Evolutionary conservation across 768 basidiomycete species (phyloP).

Genomic region (Coprinellus aureogranulatus): DNA sequence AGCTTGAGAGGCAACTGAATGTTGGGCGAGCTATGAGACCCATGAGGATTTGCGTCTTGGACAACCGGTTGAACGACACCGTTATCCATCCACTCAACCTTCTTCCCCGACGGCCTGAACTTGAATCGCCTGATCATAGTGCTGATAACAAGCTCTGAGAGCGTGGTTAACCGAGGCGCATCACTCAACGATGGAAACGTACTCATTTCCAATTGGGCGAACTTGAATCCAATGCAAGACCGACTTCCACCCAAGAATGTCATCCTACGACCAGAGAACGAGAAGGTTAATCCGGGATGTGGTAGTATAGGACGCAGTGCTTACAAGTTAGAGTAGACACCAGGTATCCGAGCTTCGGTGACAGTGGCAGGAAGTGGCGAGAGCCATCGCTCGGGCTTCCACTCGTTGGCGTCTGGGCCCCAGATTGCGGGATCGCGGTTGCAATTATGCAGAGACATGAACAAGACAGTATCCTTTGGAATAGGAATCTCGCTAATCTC

Average conservation of each 20-base stretch:
- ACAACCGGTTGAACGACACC: slow-evolving; percentile 20
- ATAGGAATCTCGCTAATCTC: slow-evolving; percentile 35
- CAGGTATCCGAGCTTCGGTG: slow-evolving; percentile 8
- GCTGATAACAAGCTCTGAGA: too few species aligned
- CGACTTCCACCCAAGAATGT: slow-evolving; percentile 41
- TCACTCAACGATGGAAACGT: too few species aligned
- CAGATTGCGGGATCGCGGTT: slow-evolving; percentile 34
- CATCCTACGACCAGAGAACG: slow-evolving; percentile 32
- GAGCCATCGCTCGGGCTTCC: slow-evolving; percentile 16
- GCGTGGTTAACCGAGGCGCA: too few species aligned
- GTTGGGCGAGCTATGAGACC: too few species aligned
- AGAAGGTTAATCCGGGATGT: slow-evolving; percentile 33
- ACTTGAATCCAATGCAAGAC: slow-evolving; percentile 46
- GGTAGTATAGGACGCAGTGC: slow-evolving; percentile 17
- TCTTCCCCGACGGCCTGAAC: slow-evolving; percentile 20
- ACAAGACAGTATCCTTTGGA: slow-evolving; percentile 36
- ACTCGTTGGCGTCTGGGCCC: slow-evolving; percentile 7
- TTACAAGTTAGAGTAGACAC: slow-evolving; percentile 14
- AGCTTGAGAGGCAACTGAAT: not conserved
- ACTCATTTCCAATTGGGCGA: slow-evolving; percentile 56
- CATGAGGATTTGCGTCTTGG: not conserved
- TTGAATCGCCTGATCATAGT: too few species aligned
- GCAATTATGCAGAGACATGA: slow-evolving; percentile 34
- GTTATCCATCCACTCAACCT: slow-evolving; percentile 25
- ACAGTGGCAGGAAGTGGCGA: slow-evolving; percentile 6